A percentile compares a stretch with the other conserved stretches of the same genome.
Evolutionary conservation across 1,284 basidiomycete species (phyloP).

Genomic region (Phylloboletellus chloephorus): DNA sequence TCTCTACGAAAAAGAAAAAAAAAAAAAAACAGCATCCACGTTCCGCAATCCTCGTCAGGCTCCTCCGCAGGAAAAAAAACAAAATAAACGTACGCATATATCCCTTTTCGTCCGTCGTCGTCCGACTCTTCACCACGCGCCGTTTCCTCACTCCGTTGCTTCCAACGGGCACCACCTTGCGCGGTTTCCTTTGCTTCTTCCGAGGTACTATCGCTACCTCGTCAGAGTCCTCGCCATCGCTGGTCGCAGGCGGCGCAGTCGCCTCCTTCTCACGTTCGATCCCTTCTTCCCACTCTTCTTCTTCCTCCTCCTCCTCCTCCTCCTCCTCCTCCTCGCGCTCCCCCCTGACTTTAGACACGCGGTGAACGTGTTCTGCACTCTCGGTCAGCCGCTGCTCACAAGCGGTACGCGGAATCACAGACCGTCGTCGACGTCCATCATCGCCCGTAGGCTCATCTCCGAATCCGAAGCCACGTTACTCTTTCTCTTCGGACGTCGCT

Average conservation of each 20-base stretch:
- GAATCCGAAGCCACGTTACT: constrained; percentile 24
- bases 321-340: constrained; percentile 24
- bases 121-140: constrained; percentile 54
- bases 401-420: constrained; percentile 12
- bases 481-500: constrained; percentile 19
- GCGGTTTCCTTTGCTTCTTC: constrained; percentile 48
- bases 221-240: constrained; percentile 29
- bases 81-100: constrained; percentile 68
- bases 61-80: neutral
- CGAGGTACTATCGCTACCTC: constrained; percentile 38
- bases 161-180: constrained; percentile 61
- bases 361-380: constrained; percentile 43
- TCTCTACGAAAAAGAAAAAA: constrained; percentile 40
- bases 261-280: constrained; percentile 13
- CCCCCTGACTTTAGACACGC: constrained; percentile 30
- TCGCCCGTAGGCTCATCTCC: constrained; percentile 46
- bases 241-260: constrained; percentile 20
- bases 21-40: neutral
- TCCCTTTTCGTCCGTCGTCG: constrained; percentile 55
- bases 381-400: neutral
- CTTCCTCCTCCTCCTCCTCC: constrained; percentile 25
- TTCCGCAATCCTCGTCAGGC: neutral
- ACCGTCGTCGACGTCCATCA: constrained; percentile 79
- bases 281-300: constrained; percentile 12
- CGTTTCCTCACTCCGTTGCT: constrained; percentile 69